Conservation (phyloP, 2,329 filamentous ascomycete genomes). For the Ascochyta clinopodiicola region DNA sequence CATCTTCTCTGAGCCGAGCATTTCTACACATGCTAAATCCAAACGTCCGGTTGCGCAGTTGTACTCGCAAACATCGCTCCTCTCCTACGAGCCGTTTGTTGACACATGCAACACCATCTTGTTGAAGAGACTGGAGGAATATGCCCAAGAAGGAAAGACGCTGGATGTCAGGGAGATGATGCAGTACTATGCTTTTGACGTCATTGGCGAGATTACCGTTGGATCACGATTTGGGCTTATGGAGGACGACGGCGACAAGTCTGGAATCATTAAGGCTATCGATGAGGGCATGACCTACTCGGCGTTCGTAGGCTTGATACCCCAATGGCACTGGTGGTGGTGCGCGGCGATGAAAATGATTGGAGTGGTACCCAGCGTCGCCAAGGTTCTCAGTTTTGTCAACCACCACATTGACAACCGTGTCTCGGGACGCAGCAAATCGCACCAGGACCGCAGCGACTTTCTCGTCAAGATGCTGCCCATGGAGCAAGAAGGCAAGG, state of each 20-base stretch:
- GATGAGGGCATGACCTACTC: neutral
- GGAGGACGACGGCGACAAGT: conserved; percentile 20
- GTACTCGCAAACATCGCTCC: conserved; percentile 49
- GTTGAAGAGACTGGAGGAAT: conserved; percentile 37
- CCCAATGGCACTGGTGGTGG: conserved; percentile 9
- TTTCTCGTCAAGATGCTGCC: conserved; percentile 21
- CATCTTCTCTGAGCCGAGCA: conserved; percentile 47
- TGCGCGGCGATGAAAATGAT: neutral
- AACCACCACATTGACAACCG: conserved; percentile 6
- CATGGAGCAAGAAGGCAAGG: conserved; percentile 18
- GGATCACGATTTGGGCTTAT: conserved; percentile 29
- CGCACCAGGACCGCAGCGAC: conserved; percentile 12
- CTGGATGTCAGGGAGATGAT: conserved; percentile 55
- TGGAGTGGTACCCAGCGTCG: neutral
- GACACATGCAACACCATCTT: conserved; percentile 45
- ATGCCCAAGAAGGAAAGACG: conserved; percentile 20
- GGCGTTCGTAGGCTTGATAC: conserved; percentile 9
- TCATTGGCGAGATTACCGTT: conserved; percentile 60
- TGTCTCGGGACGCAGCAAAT: conserved; percentile 11
- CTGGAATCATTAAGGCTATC: conserved; percentile 9
- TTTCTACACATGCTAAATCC: conserved; percentile 43
- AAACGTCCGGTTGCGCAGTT: conserved; percentile 45
- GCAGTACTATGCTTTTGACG: conserved; percentile 59
- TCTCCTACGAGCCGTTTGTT: conserved; percentile 50
- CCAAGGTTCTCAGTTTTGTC: conserved; percentile 1